These are phyloP conservation scores for Fistulinella cinereoalba DNA, from an alignment of 1,284 basidiomycete genomes.

Conservation along the genomic window DNA sequence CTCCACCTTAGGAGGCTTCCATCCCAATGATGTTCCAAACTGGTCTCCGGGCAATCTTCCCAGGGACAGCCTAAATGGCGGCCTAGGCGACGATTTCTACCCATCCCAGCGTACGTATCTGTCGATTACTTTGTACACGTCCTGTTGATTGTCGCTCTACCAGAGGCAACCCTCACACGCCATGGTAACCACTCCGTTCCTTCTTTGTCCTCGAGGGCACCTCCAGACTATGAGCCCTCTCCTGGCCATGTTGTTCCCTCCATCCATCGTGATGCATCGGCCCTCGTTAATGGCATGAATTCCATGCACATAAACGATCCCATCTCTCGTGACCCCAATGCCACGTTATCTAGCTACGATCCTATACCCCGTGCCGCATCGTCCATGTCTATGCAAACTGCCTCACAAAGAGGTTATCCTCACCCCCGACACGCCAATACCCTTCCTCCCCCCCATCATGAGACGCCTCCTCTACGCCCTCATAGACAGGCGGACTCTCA, in stretches of 20 bases:
- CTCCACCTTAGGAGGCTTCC: not conserved
- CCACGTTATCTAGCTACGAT: constrained; percentile 22
- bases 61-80: not conserved
- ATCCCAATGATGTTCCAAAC: constrained; percentile 6
- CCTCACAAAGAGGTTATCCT: constrained; percentile 16
- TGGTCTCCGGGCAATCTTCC: constrained; percentile 2
- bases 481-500: constrained; percentile 17
- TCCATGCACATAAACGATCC: constrained; percentile 28
- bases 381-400: constrained; percentile 32
- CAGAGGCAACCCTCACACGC: constrained; percentile 22
- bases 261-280: constrained; percentile 18
- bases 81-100: constrained; percentile 18
- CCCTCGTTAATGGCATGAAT: constrained; percentile 28
- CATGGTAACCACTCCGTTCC: constrained; percentile 30
- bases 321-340: constrained; percentile 20
- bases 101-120: constrained; percentile 18
- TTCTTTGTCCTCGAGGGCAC: constrained; percentile 24
- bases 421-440: constrained; percentile 28
- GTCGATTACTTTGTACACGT: not conserved
- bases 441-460: constrained; percentile 18
- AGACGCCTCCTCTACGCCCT: constrained; percentile 12
- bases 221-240: constrained; percentile 22
- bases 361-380: constrained; percentile 33
- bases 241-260: constrained; percentile 14
- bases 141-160: constrained; percentile 11